Evolutionary conservation across 2,329 filamentous ascomycete genomes (phyloP), one percentile per base, ranked within the genome.

Genomic region (Colletotrichum shisoi): DNA sequence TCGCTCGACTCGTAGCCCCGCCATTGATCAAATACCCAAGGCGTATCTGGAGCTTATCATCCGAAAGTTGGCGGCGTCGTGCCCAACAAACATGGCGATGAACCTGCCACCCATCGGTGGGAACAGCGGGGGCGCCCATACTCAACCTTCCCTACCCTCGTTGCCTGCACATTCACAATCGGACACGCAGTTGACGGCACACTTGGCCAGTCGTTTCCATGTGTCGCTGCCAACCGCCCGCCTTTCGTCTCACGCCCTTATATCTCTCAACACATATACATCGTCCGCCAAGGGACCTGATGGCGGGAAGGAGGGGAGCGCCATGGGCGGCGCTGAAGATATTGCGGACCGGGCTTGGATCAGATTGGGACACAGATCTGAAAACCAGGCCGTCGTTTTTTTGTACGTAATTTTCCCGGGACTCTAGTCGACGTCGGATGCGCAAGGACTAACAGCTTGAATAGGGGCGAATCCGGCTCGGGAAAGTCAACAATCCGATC

Each of bases 401-500:
- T 80, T 99, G 93, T 97, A 85, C 83, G 92, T 86, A 19, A 34
- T 6, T 19, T 19, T 7, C 31, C 8, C 31, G 31, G 31, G 15
- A 11, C 24, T 42, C 9, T n/a, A 45, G 9, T n/a, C 3, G 6
- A 19, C 19, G 21, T 17, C n/a, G 31, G 11, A 17, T 37, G 39
- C 13, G 12, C 46, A 56, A 8, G 37, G 31, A 19, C 44, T 64
- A 39, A 60, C 49, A 58, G 34, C 27, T 11, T 54, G 52, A 70
- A 57, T 71, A 97, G 94, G 71, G 95, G 95, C 78, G 95, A 99
- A 85, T 96, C 93, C 64, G 95, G 95, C 52, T 90, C 95, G 39
- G 95, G 95, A 73, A 99, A 99, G 82, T 97, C 95, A 0, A 99
- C 95, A 0, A 84, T 98, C 74, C 90, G 95, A 69, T 92, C 93